Conservation (phyloP, 495 filamentous ascomycete genomes). For the Neurospora africana region DNA sequence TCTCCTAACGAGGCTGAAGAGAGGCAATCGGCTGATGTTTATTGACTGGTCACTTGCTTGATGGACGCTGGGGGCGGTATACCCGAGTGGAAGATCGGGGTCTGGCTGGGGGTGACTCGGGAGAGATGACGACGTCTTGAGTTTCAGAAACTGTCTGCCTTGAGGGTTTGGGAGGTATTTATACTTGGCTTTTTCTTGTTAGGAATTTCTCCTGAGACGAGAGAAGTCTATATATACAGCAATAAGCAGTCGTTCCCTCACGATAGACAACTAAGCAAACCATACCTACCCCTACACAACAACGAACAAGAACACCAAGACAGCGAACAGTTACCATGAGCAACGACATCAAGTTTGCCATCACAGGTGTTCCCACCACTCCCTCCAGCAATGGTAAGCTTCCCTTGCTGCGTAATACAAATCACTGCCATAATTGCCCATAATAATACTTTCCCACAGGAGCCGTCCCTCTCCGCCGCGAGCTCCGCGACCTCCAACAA, state of each 20-base stretch:
- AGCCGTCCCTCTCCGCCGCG: constrained; percentile 18
- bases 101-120: neutral
- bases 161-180: neutral
- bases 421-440: neutral
- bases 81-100: neutral
- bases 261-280: neutral
- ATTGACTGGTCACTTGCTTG: neutral
- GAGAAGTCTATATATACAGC: neutral
- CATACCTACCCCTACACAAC: no score
- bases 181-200: neutral
- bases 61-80: neutral
- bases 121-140: neutral
- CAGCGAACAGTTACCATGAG: constrained; percentile 5
- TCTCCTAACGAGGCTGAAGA: neutral
- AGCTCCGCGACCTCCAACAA: constrained; percentile 22
- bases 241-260: neutral
- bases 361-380: constrained; percentile 20
- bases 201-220: neutral
- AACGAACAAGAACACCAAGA: neutral
- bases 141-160: neutral
- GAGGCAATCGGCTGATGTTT: neutral
- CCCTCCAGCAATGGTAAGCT: constrained; percentile 9
- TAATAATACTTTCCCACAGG: neutral
- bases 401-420: neutral
- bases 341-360: constrained; percentile 10